Evolutionary conservation across 768 basidiomycete species (phyloP), one percentile per base, ranked within the genome.

Genomic region (Mrakia gelida): DNA sequence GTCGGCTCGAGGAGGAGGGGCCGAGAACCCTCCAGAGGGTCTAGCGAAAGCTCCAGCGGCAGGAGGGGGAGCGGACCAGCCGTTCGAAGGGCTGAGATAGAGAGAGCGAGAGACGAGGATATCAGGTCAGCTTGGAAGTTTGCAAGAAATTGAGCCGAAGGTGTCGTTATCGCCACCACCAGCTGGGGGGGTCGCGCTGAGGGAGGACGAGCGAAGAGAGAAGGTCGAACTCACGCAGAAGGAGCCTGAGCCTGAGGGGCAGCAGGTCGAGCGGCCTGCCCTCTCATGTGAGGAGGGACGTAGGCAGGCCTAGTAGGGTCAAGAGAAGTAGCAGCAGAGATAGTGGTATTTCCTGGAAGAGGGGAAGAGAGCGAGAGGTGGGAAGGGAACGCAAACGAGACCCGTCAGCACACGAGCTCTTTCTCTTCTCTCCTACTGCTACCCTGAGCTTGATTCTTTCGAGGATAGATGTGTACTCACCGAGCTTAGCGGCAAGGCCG

Each of bases 251-350:
- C 80, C 43, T 79, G 76, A 54, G 82, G 82, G 30, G 81, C 78
- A 73, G 75, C 54, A 54, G 81, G 80, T 52, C 80, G 61, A 15
- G 82, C 81, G 65, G 80, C 80, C 38, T 76, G 75, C 45, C 76
- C 77, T 68, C 85, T 81, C 76, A 84, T 81, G 82, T 85, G 85
- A 80, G 85, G 85, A 45, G 85, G 85, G 65, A 85, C 82, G 76
- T 85, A 85, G 63, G 85, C 85, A 34, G 85, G 84, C 77, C 84
- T 82, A 32, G 81, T 81, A 71, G 84, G 84, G 83, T 85, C 84
- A 38, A 85, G 81, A 34, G 43, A 43, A 75, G 34, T 54, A 26
- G 63, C 62, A 63, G 76, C 63, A 62, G 72, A 56, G 43, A 75
- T 78, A 63, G 61, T 68, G 23, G 72, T 34, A 72, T 65, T 67